Percentiles rank a stretch among this genome's conserved stretches.
Evolutionary conservation across 805 yeast species (phyloP).

Genomic region (Gaillardinia entomophila): DNA sequence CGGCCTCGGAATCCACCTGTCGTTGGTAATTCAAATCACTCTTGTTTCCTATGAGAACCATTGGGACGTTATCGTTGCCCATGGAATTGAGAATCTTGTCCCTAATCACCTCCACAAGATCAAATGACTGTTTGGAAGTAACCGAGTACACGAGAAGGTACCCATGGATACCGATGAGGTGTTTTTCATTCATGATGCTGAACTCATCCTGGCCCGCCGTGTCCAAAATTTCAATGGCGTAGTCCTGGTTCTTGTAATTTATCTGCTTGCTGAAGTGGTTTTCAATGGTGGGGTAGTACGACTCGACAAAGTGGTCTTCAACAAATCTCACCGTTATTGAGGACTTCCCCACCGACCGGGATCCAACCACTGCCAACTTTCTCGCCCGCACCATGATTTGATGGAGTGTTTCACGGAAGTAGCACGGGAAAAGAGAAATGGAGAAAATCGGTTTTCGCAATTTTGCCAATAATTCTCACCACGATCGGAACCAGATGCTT

Average conservation of each 20-base stretch:
- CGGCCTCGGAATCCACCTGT: constrained; percentile 19
- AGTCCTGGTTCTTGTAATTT: constrained; percentile 65
- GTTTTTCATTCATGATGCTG: constrained; percentile 71
- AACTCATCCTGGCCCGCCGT: constrained; percentile 95
- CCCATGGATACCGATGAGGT: constrained; percentile 78
- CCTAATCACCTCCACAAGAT: constrained; percentile 66
- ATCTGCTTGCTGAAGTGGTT: constrained; percentile 73
- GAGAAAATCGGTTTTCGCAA: no score
- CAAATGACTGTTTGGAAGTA: constrained; percentile 71
- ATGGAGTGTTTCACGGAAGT: no score
- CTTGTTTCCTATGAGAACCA: constrained; percentile 30
- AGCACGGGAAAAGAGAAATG: no score
- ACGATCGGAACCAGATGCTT: no score
- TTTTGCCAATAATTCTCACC: no score
- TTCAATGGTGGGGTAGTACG: constrained; percentile 87
- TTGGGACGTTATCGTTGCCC: constrained; percentile 43
- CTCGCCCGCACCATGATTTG: constrained; percentile 45
- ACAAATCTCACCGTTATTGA: constrained; percentile 80
- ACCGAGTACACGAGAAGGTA: constrained; percentile 78
- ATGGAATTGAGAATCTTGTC: constrained; percentile 75
- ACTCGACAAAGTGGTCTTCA: constrained; percentile 83
- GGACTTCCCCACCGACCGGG: constrained; percentile 84
- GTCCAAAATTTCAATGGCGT: constrained; percentile 78
- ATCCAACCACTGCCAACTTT: constrained; percentile 81
- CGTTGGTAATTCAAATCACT: constrained; percentile 12